These are phyloP conservation scores for Fistulinella cinereoalba DNA, from an alignment of 1,284 basidiomycete species.

Conservation along the genomic window DNA sequence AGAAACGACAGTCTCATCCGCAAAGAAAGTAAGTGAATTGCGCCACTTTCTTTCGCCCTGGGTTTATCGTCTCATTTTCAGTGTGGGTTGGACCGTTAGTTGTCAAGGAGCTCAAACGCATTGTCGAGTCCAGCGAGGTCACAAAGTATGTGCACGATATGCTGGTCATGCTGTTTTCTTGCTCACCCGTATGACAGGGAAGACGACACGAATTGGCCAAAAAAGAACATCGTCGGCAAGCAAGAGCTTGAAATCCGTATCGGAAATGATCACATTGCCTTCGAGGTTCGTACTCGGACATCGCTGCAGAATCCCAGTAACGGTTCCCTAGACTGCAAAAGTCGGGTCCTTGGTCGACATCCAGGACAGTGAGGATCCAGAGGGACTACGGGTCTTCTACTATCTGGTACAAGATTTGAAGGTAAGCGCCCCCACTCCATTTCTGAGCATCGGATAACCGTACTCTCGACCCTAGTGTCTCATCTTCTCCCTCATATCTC, in stretches of 20 bases:
- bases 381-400: slow-evolving; percentile 98
- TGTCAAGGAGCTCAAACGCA: slow-evolving; percentile 89
- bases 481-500: slow-evolving; percentile 94
- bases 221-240: slow-evolving; percentile 97
- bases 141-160: slow-evolving; percentile 67
- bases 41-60: neutral
- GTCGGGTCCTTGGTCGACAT: slow-evolving; percentile 96
- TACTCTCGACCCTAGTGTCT: slow-evolving; percentile 68
- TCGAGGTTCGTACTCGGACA: slow-evolving; percentile 67
- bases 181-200: slow-evolving; percentile 57
- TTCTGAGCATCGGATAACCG: slow-evolving; percentile 1
- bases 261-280: slow-evolving; percentile 95
- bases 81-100: slow-evolving; percentile 95
- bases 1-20: slow-evolving; percentile 95
- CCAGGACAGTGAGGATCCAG: slow-evolving; percentile 95
- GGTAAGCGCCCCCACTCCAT: slow-evolving; percentile 43
- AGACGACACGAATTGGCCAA: slow-evolving; percentile 97
- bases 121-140: slow-evolving; percentile 95
- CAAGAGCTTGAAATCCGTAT: slow-evolving; percentile 96
- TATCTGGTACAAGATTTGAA: slow-evolving; percentile 98
- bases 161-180: neutral
- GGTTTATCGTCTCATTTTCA: slow-evolving; percentile 34
- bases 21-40: slow-evolving; percentile 84
- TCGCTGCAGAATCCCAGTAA: neutral
- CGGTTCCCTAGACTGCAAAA: slow-evolving; percentile 80